Evolutionary conservation across 768 basidiomycete species (phyloP).

Genomic region (Termitomyces sp.): DNA sequence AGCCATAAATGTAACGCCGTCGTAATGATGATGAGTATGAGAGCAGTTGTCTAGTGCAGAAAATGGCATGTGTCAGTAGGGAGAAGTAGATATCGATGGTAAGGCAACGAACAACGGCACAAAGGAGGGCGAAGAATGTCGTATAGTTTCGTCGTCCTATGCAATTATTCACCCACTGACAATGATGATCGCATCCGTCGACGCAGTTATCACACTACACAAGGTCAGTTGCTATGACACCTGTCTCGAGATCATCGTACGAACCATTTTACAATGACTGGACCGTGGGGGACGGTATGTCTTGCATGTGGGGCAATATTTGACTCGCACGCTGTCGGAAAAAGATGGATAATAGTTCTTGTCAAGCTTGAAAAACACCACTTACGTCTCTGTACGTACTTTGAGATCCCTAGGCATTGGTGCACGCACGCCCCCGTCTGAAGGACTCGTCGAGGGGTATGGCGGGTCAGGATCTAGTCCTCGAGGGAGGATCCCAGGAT

Average conservation of each 20-base stretch:
- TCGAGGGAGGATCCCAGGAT: slow-evolving; percentile 89
- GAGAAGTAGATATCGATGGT: slow-evolving; percentile 7
- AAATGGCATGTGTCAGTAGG: background rate
- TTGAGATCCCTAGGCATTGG: slow-evolving; percentile 82
- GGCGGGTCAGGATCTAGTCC: slow-evolving; percentile 86
- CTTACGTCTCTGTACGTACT: slow-evolving; percentile 69
- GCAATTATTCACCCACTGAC: slow-evolving; percentile 93
- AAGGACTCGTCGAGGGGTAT: slow-evolving; percentile 56
- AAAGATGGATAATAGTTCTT: background rate
- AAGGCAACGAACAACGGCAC: slow-evolving; percentile 58
- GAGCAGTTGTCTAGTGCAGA: slow-evolving; percentile 60
- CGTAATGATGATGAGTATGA: slow-evolving; percentile 76
- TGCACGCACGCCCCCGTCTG: slow-evolving; percentile 55
- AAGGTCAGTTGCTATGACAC: background rate
- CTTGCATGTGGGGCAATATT: slow-evolving; percentile 91
- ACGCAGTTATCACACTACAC: slow-evolving; percentile 96
- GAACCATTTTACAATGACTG: slow-evolving; percentile 93
- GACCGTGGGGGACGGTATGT: slow-evolving; percentile 92
- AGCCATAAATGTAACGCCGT: slow-evolving; percentile 79
- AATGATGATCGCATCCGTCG: slow-evolving; percentile 92
- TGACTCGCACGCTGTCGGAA: slow-evolving; percentile 73
- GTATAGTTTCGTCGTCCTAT: slow-evolving; percentile 94
- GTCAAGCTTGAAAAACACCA: slow-evolving; percentile 25
- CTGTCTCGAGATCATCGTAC: slow-evolving; percentile 14
- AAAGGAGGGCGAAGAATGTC: slow-evolving; percentile 84